Percentiles rank a stretch among this genome's conserved stretches.
These are phyloP conservation scores for Dactylellina cionopaga DNA, from an alignment of 2,329 filamentous ascomycete species.

Conservation along the genomic window DNA sequence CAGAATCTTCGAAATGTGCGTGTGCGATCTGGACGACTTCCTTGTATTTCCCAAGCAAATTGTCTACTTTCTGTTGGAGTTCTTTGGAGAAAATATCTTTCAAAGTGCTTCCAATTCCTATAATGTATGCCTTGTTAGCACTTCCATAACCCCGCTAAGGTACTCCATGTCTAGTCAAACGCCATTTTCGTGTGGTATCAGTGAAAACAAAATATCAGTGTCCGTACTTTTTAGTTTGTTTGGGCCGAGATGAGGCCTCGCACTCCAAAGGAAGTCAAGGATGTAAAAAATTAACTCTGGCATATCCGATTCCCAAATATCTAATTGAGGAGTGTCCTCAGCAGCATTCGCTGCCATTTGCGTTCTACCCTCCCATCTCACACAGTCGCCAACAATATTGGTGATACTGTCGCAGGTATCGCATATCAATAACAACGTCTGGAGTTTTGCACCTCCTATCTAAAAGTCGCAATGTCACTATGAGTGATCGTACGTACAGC, in stretches of 20 bases:
- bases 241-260: conserved; percentile 12
- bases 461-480: too few relatives aligned
- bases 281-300: conserved; percentile 17
- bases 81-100: conserved; percentile 33
- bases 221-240: conserved; percentile 20
- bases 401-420: conserved; percentile 33
- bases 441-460: conserved; percentile 20
- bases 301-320: conserved; percentile 23
- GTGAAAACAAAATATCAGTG: too few relatives aligned
- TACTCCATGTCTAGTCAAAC: too few relatives aligned
- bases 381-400: conserved; percentile 23
- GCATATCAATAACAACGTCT: conserved; percentile 27
- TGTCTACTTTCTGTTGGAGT: conserved; percentile 3
- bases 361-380: conserved; percentile 29
- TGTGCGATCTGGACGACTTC: conserved; percentile 8
- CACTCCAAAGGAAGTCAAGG: conserved; percentile 32
- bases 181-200: too few relatives aligned
- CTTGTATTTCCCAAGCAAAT: conserved; percentile 13
- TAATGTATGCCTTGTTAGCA: too few relatives aligned
- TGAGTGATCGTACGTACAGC: too few relatives aligned
- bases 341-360: neutral
- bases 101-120: conserved; percentile 20
- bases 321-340: neutral
- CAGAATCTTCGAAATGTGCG: conserved; percentile 18
- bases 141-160: too few relatives aligned